Conservation (phyloP, 352 stramenopile species). For the Globisporangium irregulare region DNA sequence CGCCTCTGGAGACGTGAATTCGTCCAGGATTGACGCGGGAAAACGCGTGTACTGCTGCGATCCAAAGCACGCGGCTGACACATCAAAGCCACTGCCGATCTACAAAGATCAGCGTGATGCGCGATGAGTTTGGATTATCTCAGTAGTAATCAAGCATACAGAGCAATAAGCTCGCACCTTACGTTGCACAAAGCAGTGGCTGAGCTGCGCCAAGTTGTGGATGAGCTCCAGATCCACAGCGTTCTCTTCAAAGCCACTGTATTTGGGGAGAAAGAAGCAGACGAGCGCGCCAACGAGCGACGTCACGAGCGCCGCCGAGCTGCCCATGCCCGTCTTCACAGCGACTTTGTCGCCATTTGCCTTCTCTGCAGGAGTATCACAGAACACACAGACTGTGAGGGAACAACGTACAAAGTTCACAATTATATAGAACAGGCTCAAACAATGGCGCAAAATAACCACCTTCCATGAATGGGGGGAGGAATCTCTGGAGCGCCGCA, state of each 20-base stretch:
- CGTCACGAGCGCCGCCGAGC: slow-evolving; percentile 93
- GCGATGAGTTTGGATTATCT: background rate
- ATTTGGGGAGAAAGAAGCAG: slow-evolving; percentile 69
- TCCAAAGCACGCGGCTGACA: slow-evolving; percentile 92
- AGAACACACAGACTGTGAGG: background rate
- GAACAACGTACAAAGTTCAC: background rate
- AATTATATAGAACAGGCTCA: background rate
- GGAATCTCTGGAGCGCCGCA: slow-evolving; percentile 72
- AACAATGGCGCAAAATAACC: background rate
- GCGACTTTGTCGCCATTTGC: slow-evolving; percentile 47
- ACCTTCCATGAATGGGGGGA: slow-evolving; percentile 61
- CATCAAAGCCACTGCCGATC: slow-evolving; percentile 97
- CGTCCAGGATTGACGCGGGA: slow-evolving; percentile 46
- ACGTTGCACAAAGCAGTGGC: slow-evolving; percentile 94
- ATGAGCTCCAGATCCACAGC: slow-evolving; percentile 53
- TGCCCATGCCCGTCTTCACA: slow-evolving; percentile 96
- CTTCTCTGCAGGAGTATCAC: slow-evolving; percentile 23
- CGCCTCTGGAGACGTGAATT: slow-evolving; percentile 45
- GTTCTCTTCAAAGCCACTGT: slow-evolving; percentile 18
- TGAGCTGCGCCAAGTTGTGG: slow-evolving; percentile 95
- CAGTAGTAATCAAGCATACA: background rate
- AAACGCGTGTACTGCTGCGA: slow-evolving; percentile 95
- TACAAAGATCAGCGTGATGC: slow-evolving; percentile 17
- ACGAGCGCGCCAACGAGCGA: slow-evolving; percentile 91
- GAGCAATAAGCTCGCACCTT: slow-evolving; percentile 59